Base-by-base conservation (phyloP, 306 rosid species). In the Vigna reflexopilosa region DNA sequence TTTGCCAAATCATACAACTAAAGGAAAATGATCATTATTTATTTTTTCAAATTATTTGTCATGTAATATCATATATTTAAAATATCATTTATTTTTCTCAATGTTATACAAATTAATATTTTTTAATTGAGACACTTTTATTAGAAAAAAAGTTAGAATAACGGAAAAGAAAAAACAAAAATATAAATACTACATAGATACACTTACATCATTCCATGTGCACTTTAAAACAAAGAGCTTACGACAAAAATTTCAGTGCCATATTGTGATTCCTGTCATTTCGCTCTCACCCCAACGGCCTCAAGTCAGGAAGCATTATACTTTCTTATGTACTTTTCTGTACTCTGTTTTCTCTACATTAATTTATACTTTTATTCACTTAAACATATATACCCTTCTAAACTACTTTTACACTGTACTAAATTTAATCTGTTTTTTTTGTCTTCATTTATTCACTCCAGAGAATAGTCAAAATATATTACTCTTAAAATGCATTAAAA, bases 181-280 rank as follows among this genome's bases (percentile, higher is more conserved):
- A 7, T 15, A 49, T 15, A 50, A 50, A 50, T 17, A 52, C 12
- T 7, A 24, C 26, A 54, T 1, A 54, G 28, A 54, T 54, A 19
- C 26, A 9, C 13, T 17, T 10, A 0, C 26, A 48, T 28, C 2
- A 40, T 40, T 40, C 11, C 11, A 40, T 40, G 9, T 11, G 61
- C 22, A 48, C 50, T 75, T 36, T 7, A 47, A 75, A 12, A 28
- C 34, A 62, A 30, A 59, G 45, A 74, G 48, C 47, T 28, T 26
- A 13, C 22, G 72, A 75, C 79, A 62, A 62, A 58, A 2, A 12
- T 28, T 61, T 47, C 67, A 61, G 50, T 61, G 70, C 61, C 16
- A 58, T 26, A 57, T 40, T 7, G 12, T 48, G 20, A 63, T 62
- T 19, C 26, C 51, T 26, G 44, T 69, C 61, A 28, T 7, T 69